Conservation (phyloP, 306 rosid species). For the Luffa aegyptiaca region DNA sequence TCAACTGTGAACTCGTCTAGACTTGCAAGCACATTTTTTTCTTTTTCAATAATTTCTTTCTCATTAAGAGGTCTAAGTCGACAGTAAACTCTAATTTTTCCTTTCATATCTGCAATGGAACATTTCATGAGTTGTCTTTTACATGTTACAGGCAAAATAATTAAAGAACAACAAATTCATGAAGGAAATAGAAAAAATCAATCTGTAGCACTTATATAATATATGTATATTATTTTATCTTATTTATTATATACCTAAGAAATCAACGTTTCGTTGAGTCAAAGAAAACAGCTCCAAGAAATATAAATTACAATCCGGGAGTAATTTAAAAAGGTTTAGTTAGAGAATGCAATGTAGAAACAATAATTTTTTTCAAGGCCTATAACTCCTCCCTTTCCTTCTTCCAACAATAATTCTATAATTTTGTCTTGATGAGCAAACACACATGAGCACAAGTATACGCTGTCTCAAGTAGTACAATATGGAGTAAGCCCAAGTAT, state of each 20-base stretch:
- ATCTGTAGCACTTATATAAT: background rate
- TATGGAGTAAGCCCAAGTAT: no score
- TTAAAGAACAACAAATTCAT: background rate
- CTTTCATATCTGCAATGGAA: conserved; percentile 83
- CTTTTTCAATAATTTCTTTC: conserved; percentile 55
- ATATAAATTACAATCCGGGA: background rate
- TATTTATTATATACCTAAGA: background rate
- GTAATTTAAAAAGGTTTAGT: background rate
- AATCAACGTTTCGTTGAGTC: background rate
- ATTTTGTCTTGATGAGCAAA: no score
- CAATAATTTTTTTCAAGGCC: background rate
- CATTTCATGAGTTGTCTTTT: background rate
- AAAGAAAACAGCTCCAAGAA: background rate
- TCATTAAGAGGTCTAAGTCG: conserved; percentile 71
- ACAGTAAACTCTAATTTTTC: conserved; percentile 90
- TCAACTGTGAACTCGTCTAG: conserved; percentile 81
- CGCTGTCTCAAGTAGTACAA: no score
- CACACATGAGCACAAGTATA: no score
- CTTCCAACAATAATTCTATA: background rate
- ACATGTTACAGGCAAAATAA: background rate
- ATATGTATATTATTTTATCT: background rate
- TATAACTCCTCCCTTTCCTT: background rate
- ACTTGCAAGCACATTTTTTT: conserved; percentile 30
- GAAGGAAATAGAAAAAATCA: background rate
- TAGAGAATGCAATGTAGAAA: background rate